Evolutionary conservation across 1,284 basidiomycete species (phyloP), one percentile per base, ranked within the genome.

Genomic region (Pisolithus thermaeus): DNA sequence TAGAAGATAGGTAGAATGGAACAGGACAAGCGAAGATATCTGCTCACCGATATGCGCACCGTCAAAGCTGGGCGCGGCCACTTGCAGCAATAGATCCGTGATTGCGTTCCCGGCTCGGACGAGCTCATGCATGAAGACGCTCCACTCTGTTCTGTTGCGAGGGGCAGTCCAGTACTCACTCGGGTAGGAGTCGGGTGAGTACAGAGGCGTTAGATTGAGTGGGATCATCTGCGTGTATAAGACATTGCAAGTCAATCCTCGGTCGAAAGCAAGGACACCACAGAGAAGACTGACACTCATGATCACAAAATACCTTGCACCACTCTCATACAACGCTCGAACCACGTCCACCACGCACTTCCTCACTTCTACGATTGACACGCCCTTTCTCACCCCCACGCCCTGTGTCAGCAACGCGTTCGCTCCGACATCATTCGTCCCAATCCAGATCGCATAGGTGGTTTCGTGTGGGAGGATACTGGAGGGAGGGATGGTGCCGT

Each of bases 121-220:
- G 42, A 77, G 67, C 55, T 79, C 76, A 5, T 56, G 68, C 69
- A 78, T 78, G 59, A 67, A 67, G 12, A 78, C 65, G 55, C 65
- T 74, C 76, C 77, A 79, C 59, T 72, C 73, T 1, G 76, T 78
- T 6, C 74, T 68, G 55, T 79, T 79, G 25, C 74, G 70, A 41
- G 68, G 59, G 8, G 65, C 61, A 27, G 65, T 65, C 77, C 76
- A 79, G 54, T 72, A 78, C 32, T 52, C 61, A 53, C 60, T 73
- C 2, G 69, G 67, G 51, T 76, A 78, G 4, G 75, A 75, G 46
- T 67, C 46, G 4, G 63, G 61, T 11, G 71, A 58, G 53, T 78
- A 79, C 18, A 77, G 59, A n/a, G 72, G 69, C 5, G 70, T 67
- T 4, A 65, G 61, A 49, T 78, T 66, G 28, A 79, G 67, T 1